A percentile compares a stretch with the other conserved stretches of the same genome.
Evolutionary conservation across 1,284 basidiomycete species (phyloP).

Genomic region (Fomitiporia mediterranea): DNA sequence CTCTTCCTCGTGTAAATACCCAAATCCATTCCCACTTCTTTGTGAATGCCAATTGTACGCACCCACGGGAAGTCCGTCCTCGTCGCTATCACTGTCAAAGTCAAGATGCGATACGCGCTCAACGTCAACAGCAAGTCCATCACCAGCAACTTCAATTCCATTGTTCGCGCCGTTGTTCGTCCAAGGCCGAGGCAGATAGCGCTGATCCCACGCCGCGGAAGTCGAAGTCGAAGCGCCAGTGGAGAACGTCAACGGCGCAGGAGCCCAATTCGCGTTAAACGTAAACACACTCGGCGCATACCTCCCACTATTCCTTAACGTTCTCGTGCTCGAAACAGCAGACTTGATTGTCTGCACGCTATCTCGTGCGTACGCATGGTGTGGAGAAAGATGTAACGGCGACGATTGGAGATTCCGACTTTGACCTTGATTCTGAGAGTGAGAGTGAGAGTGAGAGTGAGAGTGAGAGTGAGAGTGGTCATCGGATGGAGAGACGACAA

Average conservation of each 20-base stretch:
- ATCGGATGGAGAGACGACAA: too few species aligned
- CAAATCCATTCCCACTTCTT: neutral
- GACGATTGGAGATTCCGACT: too few species aligned
- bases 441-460: too few species aligned
- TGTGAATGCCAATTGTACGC: neutral
- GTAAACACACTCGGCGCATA: conserved; percentile 12
- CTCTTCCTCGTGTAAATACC: neutral
- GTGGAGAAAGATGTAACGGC: too few species aligned
- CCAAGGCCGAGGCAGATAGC: neutral
- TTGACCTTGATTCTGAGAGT: too few species aligned
- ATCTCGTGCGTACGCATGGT: too few species aligned
- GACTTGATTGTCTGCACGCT: too few species aligned
- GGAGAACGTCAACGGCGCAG: neutral
- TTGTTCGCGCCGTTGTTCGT: neutral
- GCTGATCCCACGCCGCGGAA: neutral
- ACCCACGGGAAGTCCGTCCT: neutral
- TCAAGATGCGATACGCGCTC: conserved; percentile 12
- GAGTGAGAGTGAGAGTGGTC: too few species aligned
- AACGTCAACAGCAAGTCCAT: neutral
- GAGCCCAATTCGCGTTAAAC: conserved; percentile 13
- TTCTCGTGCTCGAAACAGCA: too few species aligned
- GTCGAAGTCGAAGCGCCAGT: neutral
- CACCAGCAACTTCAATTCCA: neutral
- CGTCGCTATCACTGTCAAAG: conserved; percentile 3
- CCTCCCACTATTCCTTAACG: too few species aligned